These are phyloP conservation scores for Ogataea neopini DNA, from an alignment of 805 yeast species.

Conservation along the genomic window DNA sequence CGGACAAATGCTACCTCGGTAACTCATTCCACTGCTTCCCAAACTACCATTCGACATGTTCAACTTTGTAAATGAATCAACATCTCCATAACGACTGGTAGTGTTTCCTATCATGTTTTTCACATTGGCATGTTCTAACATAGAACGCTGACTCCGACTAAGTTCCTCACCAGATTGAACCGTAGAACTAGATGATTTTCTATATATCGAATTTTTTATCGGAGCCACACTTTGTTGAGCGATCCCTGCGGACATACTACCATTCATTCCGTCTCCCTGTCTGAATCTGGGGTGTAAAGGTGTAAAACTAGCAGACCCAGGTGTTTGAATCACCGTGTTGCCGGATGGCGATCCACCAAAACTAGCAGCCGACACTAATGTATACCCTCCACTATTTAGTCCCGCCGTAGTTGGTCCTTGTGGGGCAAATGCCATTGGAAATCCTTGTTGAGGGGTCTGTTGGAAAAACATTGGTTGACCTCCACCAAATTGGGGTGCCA, in stretches of 20 bases:
- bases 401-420: conserved; percentile 1
- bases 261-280: conserved; percentile 11
- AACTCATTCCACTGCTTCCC: conserved; percentile 21
- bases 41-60: conserved; percentile 21
- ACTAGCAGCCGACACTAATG: conserved; percentile 11
- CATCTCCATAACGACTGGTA: conserved; percentile 24
- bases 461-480: conserved; percentile 6
- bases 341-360: neutral
- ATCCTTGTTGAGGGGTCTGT: conserved; percentile 8
- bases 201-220: conserved; percentile 22
- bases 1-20: conserved; percentile 18
- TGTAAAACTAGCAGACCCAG: conserved; percentile 7
- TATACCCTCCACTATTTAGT: conserved; percentile 9
- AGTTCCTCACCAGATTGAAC: conserved; percentile 26
- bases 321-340: neutral
- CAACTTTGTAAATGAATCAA: conserved; percentile 20
- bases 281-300: conserved; percentile 24
- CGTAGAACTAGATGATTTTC: conserved; percentile 25
- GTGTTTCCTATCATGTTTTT: conserved; percentile 23
- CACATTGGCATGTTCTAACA: conserved; percentile 25
- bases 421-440: conserved; percentile 4
- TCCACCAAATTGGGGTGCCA: neutral
- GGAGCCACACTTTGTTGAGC: conserved; percentile 20
- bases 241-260: conserved; percentile 1
- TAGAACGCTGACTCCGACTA: conserved; percentile 16